Conservation (phyloP, 2,329 filamentous ascomycete species). For the Talaromyces sp. region DNA sequence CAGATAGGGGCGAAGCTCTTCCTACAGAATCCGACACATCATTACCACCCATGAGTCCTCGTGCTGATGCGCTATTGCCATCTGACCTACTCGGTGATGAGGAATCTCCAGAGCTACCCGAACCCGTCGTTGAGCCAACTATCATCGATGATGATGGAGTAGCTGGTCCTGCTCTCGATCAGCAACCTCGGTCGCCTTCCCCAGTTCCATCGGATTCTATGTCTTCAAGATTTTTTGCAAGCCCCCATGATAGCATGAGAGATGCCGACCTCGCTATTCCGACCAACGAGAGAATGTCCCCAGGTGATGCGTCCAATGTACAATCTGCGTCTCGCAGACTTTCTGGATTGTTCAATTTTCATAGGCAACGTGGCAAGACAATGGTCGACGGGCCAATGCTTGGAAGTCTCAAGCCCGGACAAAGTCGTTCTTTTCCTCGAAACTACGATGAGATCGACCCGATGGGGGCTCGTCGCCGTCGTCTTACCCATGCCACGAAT, state of each 20-base stretch:
- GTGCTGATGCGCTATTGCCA: slow-evolving; percentile 58
- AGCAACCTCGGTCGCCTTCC: slow-evolving; percentile 38
- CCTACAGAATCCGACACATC: slow-evolving; percentile 53
- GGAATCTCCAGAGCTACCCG: slow-evolving; percentile 38
- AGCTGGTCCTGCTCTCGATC: slow-evolving; percentile 23
- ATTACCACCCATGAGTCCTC: slow-evolving; percentile 61
- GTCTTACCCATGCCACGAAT: slow-evolving; percentile 56
- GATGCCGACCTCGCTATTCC: slow-evolving; percentile 35
- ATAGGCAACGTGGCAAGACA: slow-evolving; percentile 60
- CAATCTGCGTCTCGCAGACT: slow-evolving; percentile 52
- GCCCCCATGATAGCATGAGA: slow-evolving; percentile 42
- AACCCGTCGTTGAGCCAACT: slow-evolving; percentile 24
- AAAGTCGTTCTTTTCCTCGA: slow-evolving; percentile 63
- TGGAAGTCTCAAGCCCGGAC: slow-evolving; percentile 56
- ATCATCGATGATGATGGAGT: slow-evolving; percentile 27
- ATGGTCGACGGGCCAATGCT: slow-evolving; percentile 55
- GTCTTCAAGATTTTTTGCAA: slow-evolving; percentile 45
- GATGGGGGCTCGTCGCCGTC: slow-evolving; percentile 49
- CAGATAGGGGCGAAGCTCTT: slow-evolving; percentile 37
- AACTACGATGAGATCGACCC: slow-evolving; percentile 51
- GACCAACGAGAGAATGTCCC: slow-evolving; percentile 12
- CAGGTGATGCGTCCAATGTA: slow-evolving; percentile 36
- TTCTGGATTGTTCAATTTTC: slow-evolving; percentile 55
- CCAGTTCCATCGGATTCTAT: slow-evolving; percentile 44
- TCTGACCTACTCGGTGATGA: slow-evolving; percentile 60